Percentiles rank a stretch among this genome's conserved stretches.
These are phyloP conservation scores for Leavenworthia alabamica DNA, from an alignment of 345 rosid species.

Conservation along the genomic window DNA sequence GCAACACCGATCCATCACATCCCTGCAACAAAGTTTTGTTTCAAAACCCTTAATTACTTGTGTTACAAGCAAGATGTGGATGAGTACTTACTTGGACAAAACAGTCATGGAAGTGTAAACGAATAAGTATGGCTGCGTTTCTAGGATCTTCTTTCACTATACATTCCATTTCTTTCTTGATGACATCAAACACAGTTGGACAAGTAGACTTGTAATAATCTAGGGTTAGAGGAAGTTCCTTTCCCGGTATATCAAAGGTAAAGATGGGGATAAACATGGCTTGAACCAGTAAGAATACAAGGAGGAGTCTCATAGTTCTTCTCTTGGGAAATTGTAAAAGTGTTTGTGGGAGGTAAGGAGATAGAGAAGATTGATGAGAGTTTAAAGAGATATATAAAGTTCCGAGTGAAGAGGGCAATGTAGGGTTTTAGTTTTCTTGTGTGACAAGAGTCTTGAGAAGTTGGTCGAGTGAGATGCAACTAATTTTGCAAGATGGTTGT, in stretches of 20 bases:
- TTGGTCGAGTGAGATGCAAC: slow-evolving; percentile 35
- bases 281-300: slow-evolving; percentile 26
- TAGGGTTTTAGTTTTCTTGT: slow-evolving; percentile 26
- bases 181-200: slow-evolving; percentile 54
- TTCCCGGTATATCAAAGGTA: slow-evolving; percentile 24
- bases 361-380: slow-evolving; percentile 11
- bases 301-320: slow-evolving; percentile 18
- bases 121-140: slow-evolving; percentile 61
- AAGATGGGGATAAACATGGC: slow-evolving; percentile 14
- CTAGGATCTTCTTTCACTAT: slow-evolving; percentile 77
- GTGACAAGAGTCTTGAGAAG: slow-evolving; percentile 13
- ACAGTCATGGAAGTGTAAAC: slow-evolving; percentile 88
- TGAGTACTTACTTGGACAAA: slow-evolving; percentile 60
- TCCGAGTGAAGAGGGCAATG: slow-evolving; percentile 2
- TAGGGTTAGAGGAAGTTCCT: slow-evolving; percentile 45
- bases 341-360: slow-evolving; percentile 3
- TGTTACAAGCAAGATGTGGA: background rate
- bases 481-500: slow-evolving; percentile 32
- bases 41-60: background rate
- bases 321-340: background rate
- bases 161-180: slow-evolving; percentile 85
- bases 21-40: slow-evolving; percentile 55
- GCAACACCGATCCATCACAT: slow-evolving; percentile 80
- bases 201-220: slow-evolving; percentile 69
- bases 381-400: slow-evolving; percentile 22